Conservation (phyloP, 805 yeast species). For the Saturnispora ahearnii region DNA sequence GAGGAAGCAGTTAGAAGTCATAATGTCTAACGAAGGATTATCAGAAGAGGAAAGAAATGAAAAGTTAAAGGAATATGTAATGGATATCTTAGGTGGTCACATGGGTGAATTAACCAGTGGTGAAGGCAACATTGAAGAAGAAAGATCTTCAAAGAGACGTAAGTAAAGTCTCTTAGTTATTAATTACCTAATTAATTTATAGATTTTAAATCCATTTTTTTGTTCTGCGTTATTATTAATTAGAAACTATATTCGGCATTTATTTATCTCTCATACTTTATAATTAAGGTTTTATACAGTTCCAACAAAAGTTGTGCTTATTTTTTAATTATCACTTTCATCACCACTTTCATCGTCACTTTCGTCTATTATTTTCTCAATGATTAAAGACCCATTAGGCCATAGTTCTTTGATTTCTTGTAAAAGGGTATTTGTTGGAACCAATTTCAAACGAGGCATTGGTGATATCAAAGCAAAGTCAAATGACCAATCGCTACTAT, state of each 20-base stretch:
- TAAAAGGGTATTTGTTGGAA: conserved; percentile 16
- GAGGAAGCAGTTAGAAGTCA: conserved; percentile 55
- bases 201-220: not conserved
- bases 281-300: not conserved
- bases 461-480: conserved; percentile 29
- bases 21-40: conserved; percentile 31
- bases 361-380: conserved; percentile 22
- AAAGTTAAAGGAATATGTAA: conserved; percentile 58
- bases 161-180: not conserved
- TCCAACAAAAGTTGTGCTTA: not conserved
- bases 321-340: too few species aligned
- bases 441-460: conserved; percentile 27
- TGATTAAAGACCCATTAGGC: conserved; percentile 32
- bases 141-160: conserved; percentile 6
- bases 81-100: conserved; percentile 50
- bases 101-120: conserved; percentile 17
- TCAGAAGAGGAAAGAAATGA: conserved; percentile 77
- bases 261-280: not conserved
- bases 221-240: not conserved
- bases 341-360: conserved; percentile 12
- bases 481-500: conserved; percentile 16
- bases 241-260: too few species aligned
- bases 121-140: conserved; percentile 4
- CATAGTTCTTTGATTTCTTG: conserved; percentile 26
- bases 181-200: not conserved